Base-by-base conservation (phyloP, 2,329 filamentous ascomycete species). In the Alternaria longipes region DNA sequence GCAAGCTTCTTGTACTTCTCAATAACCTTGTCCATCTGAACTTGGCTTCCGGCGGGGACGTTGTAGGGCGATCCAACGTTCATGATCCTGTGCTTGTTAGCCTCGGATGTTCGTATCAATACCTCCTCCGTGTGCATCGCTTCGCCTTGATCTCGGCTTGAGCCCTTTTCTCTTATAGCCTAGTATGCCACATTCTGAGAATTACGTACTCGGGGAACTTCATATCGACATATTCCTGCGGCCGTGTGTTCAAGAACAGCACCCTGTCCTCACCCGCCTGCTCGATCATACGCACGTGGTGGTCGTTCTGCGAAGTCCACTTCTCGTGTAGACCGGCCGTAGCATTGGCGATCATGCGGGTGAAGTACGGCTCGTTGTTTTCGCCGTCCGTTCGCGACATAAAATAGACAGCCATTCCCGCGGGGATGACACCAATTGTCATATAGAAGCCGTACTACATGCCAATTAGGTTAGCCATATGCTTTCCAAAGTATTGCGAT, bases 51-150 rank as follows among this genome's bases (percentile, higher is more conserved):
- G 44, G 89, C 87, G 32, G 84, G 80, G 56, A 90, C 84, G 72
- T 91, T 91, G 78, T 83, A 88, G 16, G 88, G 88, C 2, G 86
- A 86, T 54, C 86, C 85, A 22, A 80, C 78, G 74, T 90, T 90
- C 79, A 91, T 86, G 65, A 85, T 80, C 69, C 89, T 91, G 72
- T 28, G 32, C 30, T 40, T 41, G 64, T 75, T 59, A 74, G 68
- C 57, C 9, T 50, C n/a, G 1, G 9, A 40, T 28, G 20, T 20
- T 40, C 12, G 9, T n/a, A 28, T 18, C 14, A 11, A 30, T 24
- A 3, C 5, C 6, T 9, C 16, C 12, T 16, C 20, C 18, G 4
- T 47, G 3, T 26, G 30, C 7, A 36, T 12, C 40, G 2, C 16
- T 12, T 24, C 20, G 46, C 46, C 46, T 50, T 12, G 14, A 11